A percentile compares a stretch with the other conserved stretches of the same genome.
phyloP scores from a whole-genome alignment of 2,329 filamentous ascomycete species.

The Hyphodiscus sp. region DNA sequence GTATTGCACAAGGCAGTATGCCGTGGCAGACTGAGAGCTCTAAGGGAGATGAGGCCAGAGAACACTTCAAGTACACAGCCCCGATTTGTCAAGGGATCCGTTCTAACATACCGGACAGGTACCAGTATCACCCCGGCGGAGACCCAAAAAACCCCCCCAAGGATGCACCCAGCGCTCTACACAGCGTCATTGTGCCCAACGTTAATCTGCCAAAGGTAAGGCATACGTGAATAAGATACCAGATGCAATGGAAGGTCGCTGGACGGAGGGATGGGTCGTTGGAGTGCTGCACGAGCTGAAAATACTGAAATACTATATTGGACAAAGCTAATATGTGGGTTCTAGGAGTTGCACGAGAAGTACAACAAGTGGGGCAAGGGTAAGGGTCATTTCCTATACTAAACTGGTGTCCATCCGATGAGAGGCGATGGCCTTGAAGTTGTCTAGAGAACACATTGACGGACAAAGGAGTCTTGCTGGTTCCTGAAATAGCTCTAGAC shows the following conservation, averaged over 20 bases:
- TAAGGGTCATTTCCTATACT: no score
- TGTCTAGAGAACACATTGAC: no score
- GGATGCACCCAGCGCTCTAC: slow-evolving; percentile 91
- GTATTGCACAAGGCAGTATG: slow-evolving; percentile 71
- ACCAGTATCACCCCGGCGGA: slow-evolving; percentile 62
- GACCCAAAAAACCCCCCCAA: slow-evolving; percentile 68
- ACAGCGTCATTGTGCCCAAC: slow-evolving; percentile 89
- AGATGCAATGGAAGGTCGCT: background rate
- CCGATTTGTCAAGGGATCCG: background rate
- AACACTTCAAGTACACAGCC: slow-evolving; percentile 40
- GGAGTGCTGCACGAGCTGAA: background rate
- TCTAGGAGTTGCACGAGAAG: slow-evolving; percentile 81
- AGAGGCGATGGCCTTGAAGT: no score
- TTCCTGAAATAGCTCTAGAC: no score
- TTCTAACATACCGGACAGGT: slow-evolving; percentile 28
- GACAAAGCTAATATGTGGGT: slow-evolving; percentile 9
- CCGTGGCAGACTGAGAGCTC: slow-evolving; percentile 74
- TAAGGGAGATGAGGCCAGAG: slow-evolving; percentile 53
- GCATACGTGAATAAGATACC: background rate
- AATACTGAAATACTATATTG: background rate
- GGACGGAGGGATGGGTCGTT: background rate
- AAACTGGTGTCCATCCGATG: no score
- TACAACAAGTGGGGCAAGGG: slow-evolving; percentile 99
- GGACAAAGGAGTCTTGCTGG: no score
- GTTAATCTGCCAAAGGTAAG: slow-evolving; percentile 85